Conservation (phyloP, 2,329 filamentous ascomycete species). For the Paramyrothecium sp. region DNA sequence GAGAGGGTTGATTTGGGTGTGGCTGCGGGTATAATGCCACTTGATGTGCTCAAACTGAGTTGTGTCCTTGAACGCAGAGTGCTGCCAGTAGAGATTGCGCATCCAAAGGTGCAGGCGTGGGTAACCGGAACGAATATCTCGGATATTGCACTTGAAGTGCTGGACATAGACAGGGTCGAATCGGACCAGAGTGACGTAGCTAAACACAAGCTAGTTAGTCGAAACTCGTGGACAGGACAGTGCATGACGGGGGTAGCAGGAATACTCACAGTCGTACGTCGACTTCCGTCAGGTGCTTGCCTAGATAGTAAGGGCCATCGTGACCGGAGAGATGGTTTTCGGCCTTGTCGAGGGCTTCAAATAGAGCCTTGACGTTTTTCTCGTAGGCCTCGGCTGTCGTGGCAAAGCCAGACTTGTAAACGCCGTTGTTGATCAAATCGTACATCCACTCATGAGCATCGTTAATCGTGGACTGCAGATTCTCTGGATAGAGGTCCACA, state of each 20-base stretch:
- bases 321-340: slow-evolving; percentile 63
- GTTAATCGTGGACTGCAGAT: slow-evolving; percentile 69
- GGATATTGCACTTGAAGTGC: slow-evolving; percentile 84
- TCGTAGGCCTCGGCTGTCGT: slow-evolving; percentile 83
- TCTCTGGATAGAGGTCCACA: slow-evolving; percentile 66
- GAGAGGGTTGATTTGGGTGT: slow-evolving; percentile 64
- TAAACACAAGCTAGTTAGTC: slow-evolving; percentile 18
- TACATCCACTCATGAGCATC: slow-evolving; percentile 80
- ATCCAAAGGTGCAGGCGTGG: slow-evolving; percentile 80
- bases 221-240: neutral
- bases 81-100: slow-evolving; percentile 80
- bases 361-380: slow-evolving; percentile 67
- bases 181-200: slow-evolving; percentile 67
- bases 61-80: slow-evolving; percentile 74
- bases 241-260: neutral
- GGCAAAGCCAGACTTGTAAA: slow-evolving; percentile 79
- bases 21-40: slow-evolving; percentile 64
- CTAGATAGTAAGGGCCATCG: slow-evolving; percentile 70
- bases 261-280: slow-evolving; percentile 67
- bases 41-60: slow-evolving; percentile 97
- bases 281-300: slow-evolving; percentile 72
- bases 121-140: slow-evolving; percentile 82
- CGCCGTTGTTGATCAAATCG: slow-evolving; percentile 67
- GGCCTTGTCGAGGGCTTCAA: slow-evolving; percentile 72
- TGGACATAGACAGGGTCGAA: slow-evolving; percentile 83